A percentile compares a stretch with the other conserved stretches of the same genome.
Conservation (phyloP, 2,329 filamentous ascomycete species). For the Ophiostoma himal-ulmi region DNA sequence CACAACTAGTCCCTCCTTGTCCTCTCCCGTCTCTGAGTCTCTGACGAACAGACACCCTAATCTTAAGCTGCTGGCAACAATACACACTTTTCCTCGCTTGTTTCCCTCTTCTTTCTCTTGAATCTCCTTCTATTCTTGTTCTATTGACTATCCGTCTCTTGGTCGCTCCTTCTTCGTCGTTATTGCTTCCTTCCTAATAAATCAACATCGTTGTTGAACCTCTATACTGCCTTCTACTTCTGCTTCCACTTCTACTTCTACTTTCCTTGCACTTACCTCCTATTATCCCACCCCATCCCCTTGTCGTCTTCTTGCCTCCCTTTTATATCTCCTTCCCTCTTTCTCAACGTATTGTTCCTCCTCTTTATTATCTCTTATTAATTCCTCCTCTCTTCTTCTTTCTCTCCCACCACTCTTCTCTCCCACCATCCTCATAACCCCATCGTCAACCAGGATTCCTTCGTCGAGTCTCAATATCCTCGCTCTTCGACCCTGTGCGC, state of each 20-base stretch:
- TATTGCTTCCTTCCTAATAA: constrained; percentile 1
- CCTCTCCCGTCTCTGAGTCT: neutral
- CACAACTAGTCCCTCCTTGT: neutral
- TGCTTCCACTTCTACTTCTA: neutral
- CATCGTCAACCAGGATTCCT: neutral
- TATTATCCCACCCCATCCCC: neutral
- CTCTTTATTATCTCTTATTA: neutral
- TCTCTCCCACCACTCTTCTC: neutral
- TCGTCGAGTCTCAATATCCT: constrained; percentile 11
- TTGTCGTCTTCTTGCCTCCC: neutral
- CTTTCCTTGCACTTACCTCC: constrained; percentile 13
- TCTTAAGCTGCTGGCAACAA: neutral
- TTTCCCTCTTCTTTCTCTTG: neutral
- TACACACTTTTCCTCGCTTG: neutral
- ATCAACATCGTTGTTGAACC: constrained; percentile 11
- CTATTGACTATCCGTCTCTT: constrained; percentile 10
- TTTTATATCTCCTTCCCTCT: neutral
- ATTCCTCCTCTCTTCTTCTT: constrained; percentile 1
- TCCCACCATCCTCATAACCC: neutral
- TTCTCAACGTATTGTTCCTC: neutral
- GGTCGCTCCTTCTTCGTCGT: constrained; percentile 14
- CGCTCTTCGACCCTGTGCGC: constrained; percentile 10
- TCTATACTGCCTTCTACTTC: constrained; percentile 15
- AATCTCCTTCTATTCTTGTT: constrained; percentile 4
- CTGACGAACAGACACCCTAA: neutral